Percentiles rank a stretch among this genome's conserved stretches.
phyloP scores from a whole-genome alignment of 345 rosid species.

The Luvunga scandens region DNA sequence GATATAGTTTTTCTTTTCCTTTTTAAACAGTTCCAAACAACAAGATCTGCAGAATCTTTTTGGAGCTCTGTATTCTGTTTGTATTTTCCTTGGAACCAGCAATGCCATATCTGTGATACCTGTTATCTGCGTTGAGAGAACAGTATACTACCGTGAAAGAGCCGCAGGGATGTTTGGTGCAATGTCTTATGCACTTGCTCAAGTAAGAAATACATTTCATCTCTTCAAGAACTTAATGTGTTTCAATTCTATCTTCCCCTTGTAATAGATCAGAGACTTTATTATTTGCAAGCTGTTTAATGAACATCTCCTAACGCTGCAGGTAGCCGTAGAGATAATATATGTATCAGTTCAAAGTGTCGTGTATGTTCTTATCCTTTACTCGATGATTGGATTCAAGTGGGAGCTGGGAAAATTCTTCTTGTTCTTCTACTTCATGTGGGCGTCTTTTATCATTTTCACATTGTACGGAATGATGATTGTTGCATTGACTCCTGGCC shows the following conservation, averaged over 20 bases:
- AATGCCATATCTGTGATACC: conserved; percentile 51
- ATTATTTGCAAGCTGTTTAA: neutral
- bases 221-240: neutral
- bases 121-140: conserved; percentile 52
- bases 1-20: neutral
- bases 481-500: conserved; percentile 72
- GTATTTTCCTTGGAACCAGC: conserved; percentile 46
- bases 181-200: conserved; percentile 56
- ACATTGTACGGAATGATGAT: conserved; percentile 84
- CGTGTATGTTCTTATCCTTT: conserved; percentile 51
- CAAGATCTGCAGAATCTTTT: conserved; percentile 40
- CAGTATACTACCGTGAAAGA: conserved; percentile 61
- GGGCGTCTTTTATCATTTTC: conserved; percentile 66
- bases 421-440: conserved; percentile 61
- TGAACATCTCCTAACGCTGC: conserved; percentile 7
- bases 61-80: conserved; percentile 49
- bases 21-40: conserved; percentile 26
- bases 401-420: conserved; percentile 55
- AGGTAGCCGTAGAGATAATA: conserved; percentile 68
- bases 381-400: conserved; percentile 68
- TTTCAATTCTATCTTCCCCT: neutral
- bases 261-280: neutral
- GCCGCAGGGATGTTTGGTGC: conserved; percentile 60
- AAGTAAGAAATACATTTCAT: conserved; percentile 31
- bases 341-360: conserved; percentile 56